These are phyloP conservation scores for Ceratocystis destructans DNA, from an alignment of 2,329 filamentous ascomycete genomes.

Conservation along the genomic window DNA sequence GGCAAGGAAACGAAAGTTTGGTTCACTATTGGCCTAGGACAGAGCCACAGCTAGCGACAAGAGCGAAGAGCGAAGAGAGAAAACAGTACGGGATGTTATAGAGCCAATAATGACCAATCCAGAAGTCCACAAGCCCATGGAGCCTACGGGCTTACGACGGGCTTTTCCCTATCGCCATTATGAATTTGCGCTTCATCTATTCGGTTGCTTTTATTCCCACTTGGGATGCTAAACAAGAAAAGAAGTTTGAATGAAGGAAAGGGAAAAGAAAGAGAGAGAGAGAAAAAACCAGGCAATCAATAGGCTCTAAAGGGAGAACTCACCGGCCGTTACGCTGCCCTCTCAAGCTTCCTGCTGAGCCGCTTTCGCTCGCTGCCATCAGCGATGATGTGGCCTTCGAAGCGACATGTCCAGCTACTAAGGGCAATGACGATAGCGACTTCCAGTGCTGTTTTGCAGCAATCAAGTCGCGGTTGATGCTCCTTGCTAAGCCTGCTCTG, in stretches of 20 bases:
- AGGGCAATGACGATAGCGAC: neutral
- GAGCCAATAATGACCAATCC: too few relatives aligned
- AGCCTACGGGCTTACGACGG: too few relatives aligned
- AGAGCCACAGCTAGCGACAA: too few relatives aligned
- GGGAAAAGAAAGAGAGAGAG: conserved; percentile 1
- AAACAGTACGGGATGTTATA: too few relatives aligned
- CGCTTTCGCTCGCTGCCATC: neutral
- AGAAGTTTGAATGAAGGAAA: neutral
- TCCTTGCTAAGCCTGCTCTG: neutral
- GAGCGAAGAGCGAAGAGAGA: too few relatives aligned
- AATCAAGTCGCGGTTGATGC: neutral
- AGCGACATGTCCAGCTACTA: neutral
- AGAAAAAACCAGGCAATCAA: neutral
- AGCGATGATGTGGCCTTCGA: neutral
- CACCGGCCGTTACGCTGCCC: conserved; percentile 9
- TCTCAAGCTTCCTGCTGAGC: neutral
- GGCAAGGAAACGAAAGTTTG: too few relatives aligned
- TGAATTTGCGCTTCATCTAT: too few relatives aligned
- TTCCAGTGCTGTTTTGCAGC: neutral
- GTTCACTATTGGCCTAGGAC: too few relatives aligned
- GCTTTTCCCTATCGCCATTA: too few relatives aligned
- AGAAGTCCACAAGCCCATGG: too few relatives aligned
- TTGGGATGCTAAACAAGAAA: conserved; percentile 5
- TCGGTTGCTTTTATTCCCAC: neutral
- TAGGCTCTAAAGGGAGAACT: conserved; percentile 3